phyloP scores from a whole-genome alignment of 345 rosid species.

The Stellera chamaejasme region DNA sequence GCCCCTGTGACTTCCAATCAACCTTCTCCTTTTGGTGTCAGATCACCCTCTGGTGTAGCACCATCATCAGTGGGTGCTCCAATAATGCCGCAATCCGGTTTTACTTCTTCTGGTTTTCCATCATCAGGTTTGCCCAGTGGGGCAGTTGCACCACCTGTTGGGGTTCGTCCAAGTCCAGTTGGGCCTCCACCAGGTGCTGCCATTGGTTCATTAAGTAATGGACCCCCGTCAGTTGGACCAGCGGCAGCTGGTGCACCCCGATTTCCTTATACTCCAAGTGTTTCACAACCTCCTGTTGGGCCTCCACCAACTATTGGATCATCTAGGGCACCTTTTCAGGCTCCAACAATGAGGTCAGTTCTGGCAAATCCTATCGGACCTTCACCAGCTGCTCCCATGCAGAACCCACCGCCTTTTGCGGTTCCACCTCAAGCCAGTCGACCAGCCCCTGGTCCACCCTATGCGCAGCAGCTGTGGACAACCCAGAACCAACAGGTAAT shows the following conservation, averaged over 20 bases:
- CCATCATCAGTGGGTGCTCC: slow-evolving; percentile 30
- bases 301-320: slow-evolving; percentile 39
- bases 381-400: slow-evolving; percentile 32
- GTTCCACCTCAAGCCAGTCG: slow-evolving; percentile 38
- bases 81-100: slow-evolving; percentile 15
- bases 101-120: slow-evolving; percentile 23
- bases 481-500: slow-evolving; percentile 41
- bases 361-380: slow-evolving; percentile 28
- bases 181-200: slow-evolving; percentile 26
- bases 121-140: slow-evolving; percentile 29
- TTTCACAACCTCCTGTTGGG: slow-evolving; percentile 37
- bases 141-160: slow-evolving; percentile 30
- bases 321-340: slow-evolving; percentile 38
- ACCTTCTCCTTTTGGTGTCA: slow-evolving; percentile 48
- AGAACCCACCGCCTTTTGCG: slow-evolving; percentile 33
- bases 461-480: slow-evolving; percentile 51
- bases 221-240: slow-evolving; percentile 30
- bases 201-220: slow-evolving; percentile 38
- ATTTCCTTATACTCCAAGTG: slow-evolving; percentile 29
- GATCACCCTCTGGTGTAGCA: slow-evolving; percentile 48
- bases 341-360: slow-evolving; percentile 34
- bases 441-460: slow-evolving; percentile 46
- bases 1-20: slow-evolving; percentile 41
- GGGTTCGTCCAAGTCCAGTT: slow-evolving; percentile 44
- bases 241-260: slow-evolving; percentile 34